Evolutionary conservation across 192 early-diverging fungal species (phyloP), one percentile per base, ranked within the genome.

Genomic region (Pilaira anomala): DNA sequence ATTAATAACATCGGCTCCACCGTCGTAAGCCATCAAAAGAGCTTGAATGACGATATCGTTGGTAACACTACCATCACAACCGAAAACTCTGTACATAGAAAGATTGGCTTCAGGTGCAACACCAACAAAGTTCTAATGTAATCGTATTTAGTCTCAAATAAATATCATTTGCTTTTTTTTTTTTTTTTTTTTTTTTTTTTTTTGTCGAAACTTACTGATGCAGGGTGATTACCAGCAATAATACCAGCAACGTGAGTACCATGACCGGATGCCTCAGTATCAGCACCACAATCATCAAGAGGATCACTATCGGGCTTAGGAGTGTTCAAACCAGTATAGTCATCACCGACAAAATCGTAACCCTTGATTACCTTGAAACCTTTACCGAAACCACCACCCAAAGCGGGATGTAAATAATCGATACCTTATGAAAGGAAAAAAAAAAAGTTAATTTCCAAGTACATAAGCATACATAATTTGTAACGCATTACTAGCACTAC

Each of bases 1-100:
- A 76, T 85, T 91, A 70, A 97, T 87, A 40, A 97, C 66, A 66
- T 97, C 84, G 67, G 42, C 39, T 26, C 62, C 77, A 45, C 90
- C 92, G 0, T 65, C 69, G 29, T 80, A 78, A 1, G 93, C 95
- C 14, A 72, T 71, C 66, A 86, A 76, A 63, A 97, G 71, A 22
- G 86, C 95, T 50, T 85, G 77, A 51, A 91, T 83, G 33, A 96
- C 85, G 28, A 93, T 63, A 55, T 92, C 92, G 24, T 85, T 80
- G 46, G 77, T 75, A 3, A 80, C 76, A 22, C 71, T 72, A 54
- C 87, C 86, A 60, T 75, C 81, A 69, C 93, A 95, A 19, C 91
- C 91, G 68, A 92, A 89, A 18, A 95, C 82, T 54, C 93, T 80
- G 78, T 90, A 97, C 14, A 82, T 83, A 6, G 88, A 88, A 29